phyloP scores from a whole-genome alignment of 805 yeast genomes.

The Suhomyces canberraensis region DNA sequence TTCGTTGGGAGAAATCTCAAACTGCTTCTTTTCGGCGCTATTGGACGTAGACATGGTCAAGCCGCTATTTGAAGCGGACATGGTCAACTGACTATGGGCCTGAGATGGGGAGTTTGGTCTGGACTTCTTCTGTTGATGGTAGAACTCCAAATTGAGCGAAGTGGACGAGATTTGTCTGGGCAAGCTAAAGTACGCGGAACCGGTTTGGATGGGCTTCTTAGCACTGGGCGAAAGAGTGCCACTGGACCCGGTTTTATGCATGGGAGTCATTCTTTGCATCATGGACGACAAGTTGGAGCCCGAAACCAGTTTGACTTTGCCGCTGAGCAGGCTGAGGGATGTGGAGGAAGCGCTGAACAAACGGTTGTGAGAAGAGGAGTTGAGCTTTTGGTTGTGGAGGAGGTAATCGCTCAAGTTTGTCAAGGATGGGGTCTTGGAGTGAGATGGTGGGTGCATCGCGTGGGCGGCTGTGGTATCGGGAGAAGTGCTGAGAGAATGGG shows the following conservation, averaged over 20 bases:
- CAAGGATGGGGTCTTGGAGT: conserved; percentile 20
- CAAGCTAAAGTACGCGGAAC: conserved; percentile 10
- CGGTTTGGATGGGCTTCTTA: conserved; percentile 18
- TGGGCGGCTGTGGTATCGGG: conserved; percentile 23
- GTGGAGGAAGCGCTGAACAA: conserved; percentile 16
- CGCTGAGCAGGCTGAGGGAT: conserved; percentile 17
- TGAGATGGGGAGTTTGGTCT: conserved; percentile 46
- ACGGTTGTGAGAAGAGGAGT: conserved; percentile 1
- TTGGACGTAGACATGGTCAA: background rate
- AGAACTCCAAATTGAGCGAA: conserved; percentile 37
- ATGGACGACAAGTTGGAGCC: conserved; percentile 23
- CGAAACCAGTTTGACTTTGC: conserved; percentile 23
- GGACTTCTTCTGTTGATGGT: conserved; percentile 35
- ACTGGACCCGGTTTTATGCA: conserved; percentile 18
- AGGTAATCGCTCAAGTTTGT: conserved; percentile 34
- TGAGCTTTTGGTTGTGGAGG: conserved; percentile 17
- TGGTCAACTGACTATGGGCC: conserved; percentile 6
- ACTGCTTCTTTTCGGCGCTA: conserved; percentile 5
- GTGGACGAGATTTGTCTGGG: conserved; percentile 30
- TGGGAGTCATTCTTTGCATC: conserved; percentile 43
- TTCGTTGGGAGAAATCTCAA: conserved; percentile 33
- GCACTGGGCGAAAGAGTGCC: conserved; percentile 5
- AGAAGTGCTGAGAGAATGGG: conserved; percentile 30
- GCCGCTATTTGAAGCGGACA: background rate
- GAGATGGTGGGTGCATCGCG: conserved; percentile 8